These are phyloP conservation scores for Cynara cardunculus DNA, from an alignment of 129 eudicot genomes.

Conservation along the genomic window DNA sequence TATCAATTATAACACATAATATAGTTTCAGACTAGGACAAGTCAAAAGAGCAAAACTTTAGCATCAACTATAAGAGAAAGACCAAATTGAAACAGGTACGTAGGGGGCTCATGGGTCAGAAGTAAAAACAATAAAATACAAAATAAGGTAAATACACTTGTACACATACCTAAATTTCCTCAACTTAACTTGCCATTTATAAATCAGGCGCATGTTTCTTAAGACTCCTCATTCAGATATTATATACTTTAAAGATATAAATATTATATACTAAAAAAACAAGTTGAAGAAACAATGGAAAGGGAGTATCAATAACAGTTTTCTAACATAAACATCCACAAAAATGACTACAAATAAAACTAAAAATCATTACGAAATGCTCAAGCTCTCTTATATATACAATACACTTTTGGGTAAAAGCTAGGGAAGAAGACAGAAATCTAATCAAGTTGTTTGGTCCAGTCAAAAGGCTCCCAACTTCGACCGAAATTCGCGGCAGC, in stretches of 20 bases:
- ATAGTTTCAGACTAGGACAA: neutral
- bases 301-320: too few relatives aligned
- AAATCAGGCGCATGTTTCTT: neutral
- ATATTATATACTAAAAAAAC: too few relatives aligned
- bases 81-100: neutral
- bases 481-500: conserved; percentile 53
- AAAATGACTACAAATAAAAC: neutral
- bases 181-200: neutral
- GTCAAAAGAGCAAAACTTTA: neutral
- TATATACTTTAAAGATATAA: too few relatives aligned
- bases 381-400: neutral
- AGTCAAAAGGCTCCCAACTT: conserved; percentile 89
- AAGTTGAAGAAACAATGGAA: too few relatives aligned
- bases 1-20: neutral
- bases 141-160: neutral
- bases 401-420: neutral
- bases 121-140: neutral
- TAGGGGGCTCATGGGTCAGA: neutral
- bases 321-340: too few relatives aligned
- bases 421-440: neutral
- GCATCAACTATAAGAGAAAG: neutral
- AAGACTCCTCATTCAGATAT: neutral
- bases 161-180: neutral
- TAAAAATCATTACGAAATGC: neutral
- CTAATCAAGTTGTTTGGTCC: conserved; percentile 87